Percentiles rank a stretch among this genome's conserved stretches.
Conservation (phyloP, 768 basidiomycete genomes). For the Tylopilus subfusipes region DNA sequence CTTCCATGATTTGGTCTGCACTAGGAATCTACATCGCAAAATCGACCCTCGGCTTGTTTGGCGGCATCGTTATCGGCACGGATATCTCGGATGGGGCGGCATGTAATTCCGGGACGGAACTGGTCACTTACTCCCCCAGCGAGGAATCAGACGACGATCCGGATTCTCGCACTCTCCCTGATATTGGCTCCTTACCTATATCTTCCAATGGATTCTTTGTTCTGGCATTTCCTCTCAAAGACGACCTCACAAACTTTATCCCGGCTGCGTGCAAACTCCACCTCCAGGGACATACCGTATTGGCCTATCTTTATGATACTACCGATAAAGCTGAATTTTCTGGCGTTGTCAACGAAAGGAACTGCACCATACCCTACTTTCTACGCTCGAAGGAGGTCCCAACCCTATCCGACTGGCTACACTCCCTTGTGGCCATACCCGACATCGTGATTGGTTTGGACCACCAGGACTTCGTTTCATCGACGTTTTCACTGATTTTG, state of each 20-base stretch:
- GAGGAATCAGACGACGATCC: not conserved
- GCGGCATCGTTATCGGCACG: slow-evolving; percentile 37
- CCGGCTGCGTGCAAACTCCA: slow-evolving; percentile 37
- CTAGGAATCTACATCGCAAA: slow-evolving; percentile 26
- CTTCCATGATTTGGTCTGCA: slow-evolving; percentile 25
- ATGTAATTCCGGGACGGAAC: not conserved
- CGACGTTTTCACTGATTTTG: slow-evolving; percentile 18
- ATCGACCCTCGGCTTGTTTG: slow-evolving; percentile 30
- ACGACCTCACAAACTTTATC: slow-evolving; percentile 34
- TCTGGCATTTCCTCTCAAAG: slow-evolving; percentile 33
- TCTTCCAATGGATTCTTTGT: slow-evolving; percentile 28
- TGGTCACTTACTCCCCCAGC: not conserved
- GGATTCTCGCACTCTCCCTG: not conserved
- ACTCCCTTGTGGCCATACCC: slow-evolving; percentile 21
- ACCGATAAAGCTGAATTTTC: not conserved
- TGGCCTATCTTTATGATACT: slow-evolving; percentile 32
- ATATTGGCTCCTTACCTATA: not conserved
- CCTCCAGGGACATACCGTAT: slow-evolving; percentile 28
- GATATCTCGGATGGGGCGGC: slow-evolving; percentile 1
- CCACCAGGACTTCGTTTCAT: slow-evolving; percentile 27
- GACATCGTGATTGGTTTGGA: slow-evolving; percentile 36
- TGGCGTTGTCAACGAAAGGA: slow-evolving; percentile 9
- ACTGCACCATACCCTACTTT: slow-evolving; percentile 19
- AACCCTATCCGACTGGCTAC: slow-evolving; percentile 32
- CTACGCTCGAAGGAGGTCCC: slow-evolving; percentile 7